Evolutionary conservation across 371 early-diverging fungal species (phyloP).

Genomic region (Nematocida sp.): DNA sequence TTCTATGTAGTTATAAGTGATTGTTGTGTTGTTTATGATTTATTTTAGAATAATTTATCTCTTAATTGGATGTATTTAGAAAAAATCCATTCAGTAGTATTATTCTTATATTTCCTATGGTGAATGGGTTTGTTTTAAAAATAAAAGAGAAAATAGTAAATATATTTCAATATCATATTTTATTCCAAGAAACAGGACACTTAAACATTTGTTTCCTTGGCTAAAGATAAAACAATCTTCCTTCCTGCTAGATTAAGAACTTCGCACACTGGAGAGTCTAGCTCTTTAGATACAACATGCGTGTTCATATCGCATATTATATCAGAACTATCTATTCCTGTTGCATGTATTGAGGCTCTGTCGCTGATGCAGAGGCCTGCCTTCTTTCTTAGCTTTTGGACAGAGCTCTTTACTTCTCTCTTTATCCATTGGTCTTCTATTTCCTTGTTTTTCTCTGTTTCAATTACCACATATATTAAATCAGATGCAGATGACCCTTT

Average conservation of each 20-base stretch:
- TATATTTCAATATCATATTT: not conserved
- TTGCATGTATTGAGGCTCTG: slow-evolving; percentile 30
- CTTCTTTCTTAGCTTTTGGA: slow-evolving; percentile 94
- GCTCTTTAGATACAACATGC: not conserved
- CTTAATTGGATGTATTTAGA: no score
- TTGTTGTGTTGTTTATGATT: no score
- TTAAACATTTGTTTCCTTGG: not conserved
- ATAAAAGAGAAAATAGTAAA: no score
- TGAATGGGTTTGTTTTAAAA: no score
- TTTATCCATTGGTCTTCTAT: slow-evolving; percentile 86
- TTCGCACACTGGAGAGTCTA: not conserved
- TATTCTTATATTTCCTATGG: no score
- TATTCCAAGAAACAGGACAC: not conserved
- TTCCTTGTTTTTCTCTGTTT: slow-evolving; percentile 76
- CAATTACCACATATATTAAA: slow-evolving; percentile 78
- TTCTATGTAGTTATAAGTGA: no score
- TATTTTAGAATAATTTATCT: no score
- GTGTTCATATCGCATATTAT: slow-evolving; percentile 51
- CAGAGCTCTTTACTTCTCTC: slow-evolving; percentile 91
- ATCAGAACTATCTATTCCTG: slow-evolving; percentile 12
- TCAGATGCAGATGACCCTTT: slow-evolving; percentile 45
- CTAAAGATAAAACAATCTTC: not conserved
- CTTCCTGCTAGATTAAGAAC: slow-evolving; percentile 4
- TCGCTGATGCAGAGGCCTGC: slow-evolving; percentile 66
- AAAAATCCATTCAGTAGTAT: no score